Evolutionary conservation across 1,139 yeast genomes (phyloP).

Genomic region (Hansenula sp.): DNA sequence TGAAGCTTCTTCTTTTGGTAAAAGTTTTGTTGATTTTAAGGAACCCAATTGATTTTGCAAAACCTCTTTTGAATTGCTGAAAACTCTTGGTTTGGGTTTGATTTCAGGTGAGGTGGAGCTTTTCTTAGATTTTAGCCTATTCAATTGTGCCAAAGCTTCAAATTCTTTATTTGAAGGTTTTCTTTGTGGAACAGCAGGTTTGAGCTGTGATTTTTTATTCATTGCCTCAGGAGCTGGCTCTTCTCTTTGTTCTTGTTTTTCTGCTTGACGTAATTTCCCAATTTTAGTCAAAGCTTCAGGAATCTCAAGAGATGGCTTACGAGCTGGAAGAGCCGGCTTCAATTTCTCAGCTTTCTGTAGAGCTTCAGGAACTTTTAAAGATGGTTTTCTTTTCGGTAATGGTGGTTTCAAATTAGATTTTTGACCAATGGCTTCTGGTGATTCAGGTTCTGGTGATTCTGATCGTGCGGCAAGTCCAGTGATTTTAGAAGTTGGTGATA

Average conservation of each 20-base stretch:
- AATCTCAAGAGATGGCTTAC: slow-evolving; percentile 17
- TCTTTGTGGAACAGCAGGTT: slow-evolving; percentile 18
- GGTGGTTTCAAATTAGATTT: slow-evolving; percentile 13
- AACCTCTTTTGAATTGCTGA: slow-evolving; percentile 10
- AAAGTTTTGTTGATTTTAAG: slow-evolving; percentile 12
- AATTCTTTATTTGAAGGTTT: slow-evolving; percentile 17
- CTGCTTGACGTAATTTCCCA: slow-evolving; percentile 10
- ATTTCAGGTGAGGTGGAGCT: background rate
- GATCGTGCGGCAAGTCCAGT: slow-evolving; percentile 3
- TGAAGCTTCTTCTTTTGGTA: slow-evolving; percentile 9
- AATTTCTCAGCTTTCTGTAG: slow-evolving; percentile 22
- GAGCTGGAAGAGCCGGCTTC: slow-evolving; percentile 22
- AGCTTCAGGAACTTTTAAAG: slow-evolving; percentile 27
- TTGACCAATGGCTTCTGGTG: slow-evolving; percentile 7
- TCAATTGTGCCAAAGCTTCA: slow-evolving; percentile 35
- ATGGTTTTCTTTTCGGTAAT: slow-evolving; percentile 23
- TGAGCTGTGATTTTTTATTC: slow-evolving; percentile 8
- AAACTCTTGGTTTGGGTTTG: slow-evolving; percentile 4
- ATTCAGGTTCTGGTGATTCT: background rate
- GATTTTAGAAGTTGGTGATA: slow-evolving; percentile 1
- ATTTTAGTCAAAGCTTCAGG: slow-evolving; percentile 22
- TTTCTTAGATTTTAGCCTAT: slow-evolving; percentile 27
- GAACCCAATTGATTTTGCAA: slow-evolving; percentile 8
- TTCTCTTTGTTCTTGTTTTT: slow-evolving; percentile 5
- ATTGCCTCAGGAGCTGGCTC: slow-evolving; percentile 12